These are phyloP conservation scores for Chionographis japonica DNA, from an alignment of 106 monocot species.

Conservation along the genomic window DNA sequence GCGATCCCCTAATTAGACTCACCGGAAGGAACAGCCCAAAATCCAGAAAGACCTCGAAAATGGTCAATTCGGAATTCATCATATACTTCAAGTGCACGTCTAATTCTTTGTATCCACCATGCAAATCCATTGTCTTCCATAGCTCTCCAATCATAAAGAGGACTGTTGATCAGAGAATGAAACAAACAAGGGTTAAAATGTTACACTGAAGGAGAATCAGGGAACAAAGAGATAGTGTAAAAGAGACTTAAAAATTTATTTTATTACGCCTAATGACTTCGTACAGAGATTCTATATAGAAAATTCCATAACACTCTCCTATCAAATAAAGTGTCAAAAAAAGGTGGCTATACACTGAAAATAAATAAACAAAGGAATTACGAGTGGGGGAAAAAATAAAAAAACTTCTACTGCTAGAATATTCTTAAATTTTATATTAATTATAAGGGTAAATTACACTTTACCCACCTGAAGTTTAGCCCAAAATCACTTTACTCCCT, in stretches of 20 bases:
- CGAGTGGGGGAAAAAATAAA: no score
- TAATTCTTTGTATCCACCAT: constrained; percentile 97
- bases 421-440: no score
- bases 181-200: neutral
- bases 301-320: no score
- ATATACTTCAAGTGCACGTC: constrained; percentile 84
- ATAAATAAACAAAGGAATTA: no score
- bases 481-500: no score
- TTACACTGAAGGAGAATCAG: neutral
- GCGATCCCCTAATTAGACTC: neutral
- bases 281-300: no score
- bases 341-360: no score
- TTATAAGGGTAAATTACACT: no score
- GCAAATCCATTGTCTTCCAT: constrained; percentile 85
- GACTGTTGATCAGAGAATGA: constrained; percentile 39
- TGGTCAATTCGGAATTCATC: constrained; percentile 97
- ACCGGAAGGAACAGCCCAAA: constrained; percentile 94
- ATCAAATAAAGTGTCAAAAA: no score
- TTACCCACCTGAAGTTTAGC: no score
- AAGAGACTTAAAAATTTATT: neutral
- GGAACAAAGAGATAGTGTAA: neutral
- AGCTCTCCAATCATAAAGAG: constrained; percentile 92
- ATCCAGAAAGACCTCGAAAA: constrained; percentile 91
- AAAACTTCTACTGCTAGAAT: no score
- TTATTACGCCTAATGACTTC: no score